These are phyloP conservation scores for Backusella westeae DNA, from an alignment of 192 early-diverging fungal genomes.

Conservation along the genomic window DNA sequence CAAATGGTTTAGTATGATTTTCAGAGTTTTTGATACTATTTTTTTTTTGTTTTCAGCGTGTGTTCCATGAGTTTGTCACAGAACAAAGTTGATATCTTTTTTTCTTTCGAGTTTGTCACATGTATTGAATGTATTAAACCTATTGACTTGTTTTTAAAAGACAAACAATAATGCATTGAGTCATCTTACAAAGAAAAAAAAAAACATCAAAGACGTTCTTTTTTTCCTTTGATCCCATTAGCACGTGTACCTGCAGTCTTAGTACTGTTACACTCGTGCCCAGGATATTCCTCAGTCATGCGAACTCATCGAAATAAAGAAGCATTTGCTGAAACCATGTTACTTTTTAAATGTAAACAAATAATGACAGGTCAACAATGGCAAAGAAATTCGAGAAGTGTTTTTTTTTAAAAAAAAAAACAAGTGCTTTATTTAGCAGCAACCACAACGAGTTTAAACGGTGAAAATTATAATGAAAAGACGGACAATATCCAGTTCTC, in stretches of 20 bases:
- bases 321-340: neutral
- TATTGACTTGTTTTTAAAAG: neutral
- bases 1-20: neutral
- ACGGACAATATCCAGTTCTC: neutral
- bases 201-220: neutral
- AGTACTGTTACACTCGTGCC: neutral
- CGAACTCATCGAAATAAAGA: neutral
- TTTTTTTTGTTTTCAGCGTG: neutral
- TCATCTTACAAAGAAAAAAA: neutral
- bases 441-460: neutral
- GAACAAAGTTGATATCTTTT: neutral
- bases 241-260: constrained; percentile 1
- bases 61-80: constrained; percentile 1
- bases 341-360: neutral
- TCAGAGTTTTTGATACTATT: neutral
- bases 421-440: neutral
- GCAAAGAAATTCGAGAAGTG: neutral
- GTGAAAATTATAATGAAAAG: neutral
- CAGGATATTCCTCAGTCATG: neutral
- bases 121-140: neutral
- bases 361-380: neutral
- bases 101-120: neutral
- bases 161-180: neutral
- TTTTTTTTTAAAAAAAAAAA: neutral
- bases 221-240: neutral